Conservation (phyloP, 805 yeast species). For the Metschnikowia colocasiae region DNA sequence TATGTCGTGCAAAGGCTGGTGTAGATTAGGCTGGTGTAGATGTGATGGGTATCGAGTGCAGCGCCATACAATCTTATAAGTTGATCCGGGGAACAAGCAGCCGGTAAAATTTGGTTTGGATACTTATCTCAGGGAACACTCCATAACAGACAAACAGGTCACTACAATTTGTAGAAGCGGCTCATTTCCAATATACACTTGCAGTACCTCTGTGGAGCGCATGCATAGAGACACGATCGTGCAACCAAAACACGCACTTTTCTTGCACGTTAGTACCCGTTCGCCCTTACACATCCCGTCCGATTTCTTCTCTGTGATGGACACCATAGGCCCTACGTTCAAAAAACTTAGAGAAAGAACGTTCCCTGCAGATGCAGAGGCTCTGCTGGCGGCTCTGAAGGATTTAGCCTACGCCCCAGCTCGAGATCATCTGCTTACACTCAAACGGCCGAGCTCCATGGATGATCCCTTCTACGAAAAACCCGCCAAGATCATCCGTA, state of each 20-base stretch:
- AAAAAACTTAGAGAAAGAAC: conserved; percentile 24
- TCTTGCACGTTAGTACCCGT: conserved; percentile 5
- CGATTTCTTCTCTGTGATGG: conserved; percentile 8
- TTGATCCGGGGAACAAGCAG: not conserved
- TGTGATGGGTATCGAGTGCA: not conserved
- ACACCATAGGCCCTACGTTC: conserved; percentile 20
- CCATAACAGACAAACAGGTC: not conserved
- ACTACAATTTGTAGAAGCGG: not conserved
- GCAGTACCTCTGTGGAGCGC: not conserved
- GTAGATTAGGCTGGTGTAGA: too few species aligned
- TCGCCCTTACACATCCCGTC: not conserved
- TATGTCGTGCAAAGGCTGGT: too few species aligned
- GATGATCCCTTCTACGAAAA: conserved; percentile 32
- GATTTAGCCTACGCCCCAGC: conserved; percentile 9
- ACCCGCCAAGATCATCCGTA: conserved; percentile 12
- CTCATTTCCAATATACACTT: not conserved
- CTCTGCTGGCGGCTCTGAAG: conserved; percentile 6
- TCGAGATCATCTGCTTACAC: conserved; percentile 5
- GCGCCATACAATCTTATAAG: not conserved
- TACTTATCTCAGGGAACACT: not conserved
- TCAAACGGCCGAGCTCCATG: conserved; percentile 16
- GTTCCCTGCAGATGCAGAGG: conserved; percentile 21
- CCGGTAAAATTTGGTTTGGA: not conserved
- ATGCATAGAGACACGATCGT: not conserved
- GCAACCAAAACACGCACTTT: conserved; percentile 5